Evolutionary conservation across 2,329 filamentous ascomycete genomes (phyloP), one percentile per base, ranked within the genome.

Genomic region (Allantophomopsis cytisporea): DNA sequence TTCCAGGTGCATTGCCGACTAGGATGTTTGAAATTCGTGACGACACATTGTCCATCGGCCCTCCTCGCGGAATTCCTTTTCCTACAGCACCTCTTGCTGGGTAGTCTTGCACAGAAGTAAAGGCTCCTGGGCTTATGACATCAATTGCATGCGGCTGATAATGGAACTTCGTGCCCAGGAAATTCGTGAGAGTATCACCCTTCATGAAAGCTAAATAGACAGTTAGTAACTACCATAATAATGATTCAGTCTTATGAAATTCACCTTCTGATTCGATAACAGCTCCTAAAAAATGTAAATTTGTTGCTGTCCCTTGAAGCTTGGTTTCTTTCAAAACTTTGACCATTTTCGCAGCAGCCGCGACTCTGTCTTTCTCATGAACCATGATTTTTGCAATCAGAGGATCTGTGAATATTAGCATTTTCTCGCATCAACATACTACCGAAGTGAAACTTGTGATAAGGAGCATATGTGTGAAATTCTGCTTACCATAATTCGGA

Each of bases 311-410:
- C 2, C 74, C 74, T 1, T 48, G 52, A 16, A 79, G 62, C 2
- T 50, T 55, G 0, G 67, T 68, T 40, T 77, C 72, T n/a, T 63
- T 55, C 1, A 79, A 54, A 60, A 48, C 74, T 73, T 4, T 85
- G 58, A 0, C 65, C 14, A 86, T 61, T 43, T 80, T 83, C 38
- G 72, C 66, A 5, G 84, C 63, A 1, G 80, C 78, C 32, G 74
- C 70, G 43, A 68, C 58, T 17, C 82, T 67, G 35, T 68, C 67
- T 1, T 63, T 60, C 0, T 73, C 81, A 38, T 69, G 85, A 1
- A 71, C 71, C 59, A 38, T 85, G 45, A 86, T 62, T 52, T 87
- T 86, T 1, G 80, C 76, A 37, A 87, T 76, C 67, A 86, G 78
- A 0, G 82, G 80, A 49, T 87, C 42, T 36, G 7, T 20, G 7